phyloP scores from a whole-genome alignment of 2,329 filamentous ascomycete genomes.

The Cordyceps javanica region DNA sequence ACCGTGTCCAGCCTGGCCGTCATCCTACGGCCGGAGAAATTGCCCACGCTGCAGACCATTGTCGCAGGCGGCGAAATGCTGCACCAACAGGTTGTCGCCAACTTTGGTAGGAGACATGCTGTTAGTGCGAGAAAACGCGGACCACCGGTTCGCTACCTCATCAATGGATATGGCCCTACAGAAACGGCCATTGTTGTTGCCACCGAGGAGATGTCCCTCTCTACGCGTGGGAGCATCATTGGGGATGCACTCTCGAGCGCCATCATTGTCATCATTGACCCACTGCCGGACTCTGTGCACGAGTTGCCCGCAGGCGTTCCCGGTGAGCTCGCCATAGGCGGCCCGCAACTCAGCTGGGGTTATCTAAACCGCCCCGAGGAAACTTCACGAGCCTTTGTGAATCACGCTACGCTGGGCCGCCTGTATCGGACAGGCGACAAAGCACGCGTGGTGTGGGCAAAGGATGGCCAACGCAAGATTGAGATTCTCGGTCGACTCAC shows the following conservation, averaged over 20 bases:
- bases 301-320: not conserved
- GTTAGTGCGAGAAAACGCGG: not conserved
- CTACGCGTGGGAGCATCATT: not conserved
- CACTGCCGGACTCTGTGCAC: not conserved
- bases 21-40: not conserved
- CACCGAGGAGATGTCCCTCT: not conserved
- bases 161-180: conserved; percentile 6
- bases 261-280: not conserved
- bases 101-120: not conserved
- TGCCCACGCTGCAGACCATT: not conserved
- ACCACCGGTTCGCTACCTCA: not conserved
- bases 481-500: conserved; percentile 1
- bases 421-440: conserved; percentile 6
- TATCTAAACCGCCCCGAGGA: not conserved
- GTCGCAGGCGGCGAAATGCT: conserved; percentile 7
- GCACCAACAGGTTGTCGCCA: not conserved
- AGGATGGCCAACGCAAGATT: not conserved
- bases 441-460: not conserved
- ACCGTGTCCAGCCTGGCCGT: conserved; percentile 8
- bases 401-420: not conserved
- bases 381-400: not conserved
- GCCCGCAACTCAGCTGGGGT: conserved; percentile 4
- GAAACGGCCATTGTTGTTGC: not conserved
- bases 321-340: conserved; percentile 21
- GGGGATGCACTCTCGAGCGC: not conserved